Evolutionary conservation across 805 yeast genomes (phyloP), one percentile per base, ranked within the genome.

Genomic region (Metschnikowia similis): DNA sequence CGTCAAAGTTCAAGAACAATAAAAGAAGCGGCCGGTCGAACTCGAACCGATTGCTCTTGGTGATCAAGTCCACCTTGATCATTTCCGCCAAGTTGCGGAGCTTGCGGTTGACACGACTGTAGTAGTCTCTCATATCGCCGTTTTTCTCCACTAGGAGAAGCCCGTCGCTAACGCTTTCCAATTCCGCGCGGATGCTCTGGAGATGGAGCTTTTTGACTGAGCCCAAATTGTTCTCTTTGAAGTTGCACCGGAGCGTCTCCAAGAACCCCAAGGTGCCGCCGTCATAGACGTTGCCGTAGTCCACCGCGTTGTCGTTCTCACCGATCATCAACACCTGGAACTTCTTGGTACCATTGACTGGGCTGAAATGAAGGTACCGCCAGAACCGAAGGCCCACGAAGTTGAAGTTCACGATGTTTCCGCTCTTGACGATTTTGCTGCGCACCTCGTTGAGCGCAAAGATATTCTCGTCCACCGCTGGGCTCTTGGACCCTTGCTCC

Each of bases 291-390:
- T 47, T 48, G 45, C 48, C 48, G 34, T 37, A 41, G 13, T 43
- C 46, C n/a, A 43, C 47, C 9, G 35, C 9, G 28, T 35, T 42
- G 26, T 38, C 48, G 29, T 51, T 48, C 53, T 73, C 76, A 2
- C 70, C 56, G 1, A 87, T 58, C 51, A 84, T 58, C 8, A 85
- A 53, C 7, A 82, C 64, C 48, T 77, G 79, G 51, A 84, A 77
- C 50, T 78, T 69, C 53, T 85, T 84, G 1, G 68, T 64, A 1
- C 75, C 76, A 26, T 64, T 62, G 7, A 77, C 57, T 0, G 92
- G 88, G 40, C 76, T 75, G 45, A 86, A 72, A 50, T 80, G 78
- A 56, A 87, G 60, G 40, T 74, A 66, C 56, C 72, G 81, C 90
- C 85, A 84, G 58, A 77, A 78, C 51, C 66, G 64, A 14, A 77